A percentile compares a stretch with the other conserved stretches of the same genome.
phyloP scores from a whole-genome alignment of 1,139 yeast species.

The Kodamaea suecica region DNA sequence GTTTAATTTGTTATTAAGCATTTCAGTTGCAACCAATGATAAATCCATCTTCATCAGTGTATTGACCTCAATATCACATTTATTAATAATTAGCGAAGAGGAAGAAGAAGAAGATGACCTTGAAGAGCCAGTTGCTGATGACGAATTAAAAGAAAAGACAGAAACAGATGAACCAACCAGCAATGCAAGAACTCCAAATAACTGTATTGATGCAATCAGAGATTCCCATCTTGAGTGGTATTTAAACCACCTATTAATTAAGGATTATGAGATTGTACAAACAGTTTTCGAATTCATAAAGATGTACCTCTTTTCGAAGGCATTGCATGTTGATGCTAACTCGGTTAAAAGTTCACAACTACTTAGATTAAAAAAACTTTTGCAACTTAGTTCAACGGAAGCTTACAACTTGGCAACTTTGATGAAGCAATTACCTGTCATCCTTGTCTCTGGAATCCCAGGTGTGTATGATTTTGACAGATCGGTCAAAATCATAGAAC shows the following conservation, averaged over 20 bases:
- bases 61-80: constrained; percentile 44
- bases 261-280: constrained; percentile 35
- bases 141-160: constrained; percentile 43
- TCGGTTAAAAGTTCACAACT: constrained; percentile 34
- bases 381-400: constrained; percentile 26
- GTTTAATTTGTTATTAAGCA: constrained; percentile 48
- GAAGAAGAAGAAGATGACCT: constrained; percentile 17
- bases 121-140: constrained; percentile 14
- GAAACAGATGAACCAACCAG: constrained; percentile 19
- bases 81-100: constrained; percentile 33
- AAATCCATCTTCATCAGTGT: constrained; percentile 48
- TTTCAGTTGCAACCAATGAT: constrained; percentile 50
- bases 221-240: constrained; percentile 32
- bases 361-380: constrained; percentile 30
- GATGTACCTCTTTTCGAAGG: constrained; percentile 39
- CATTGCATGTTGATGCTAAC: constrained; percentile 32
- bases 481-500: constrained; percentile 8
- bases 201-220: constrained; percentile 42
- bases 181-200: constrained; percentile 25
- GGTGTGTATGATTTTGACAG: constrained; percentile 10
- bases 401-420: constrained; percentile 46
- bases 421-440: constrained; percentile 56
- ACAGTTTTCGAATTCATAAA: constrained; percentile 39
- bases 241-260: constrained; percentile 31
- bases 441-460: constrained; percentile 40